Evolutionary conservation across 176 grass and related monocot species (phyloP).

Genomic region (Oryza rufipogon): DNA sequence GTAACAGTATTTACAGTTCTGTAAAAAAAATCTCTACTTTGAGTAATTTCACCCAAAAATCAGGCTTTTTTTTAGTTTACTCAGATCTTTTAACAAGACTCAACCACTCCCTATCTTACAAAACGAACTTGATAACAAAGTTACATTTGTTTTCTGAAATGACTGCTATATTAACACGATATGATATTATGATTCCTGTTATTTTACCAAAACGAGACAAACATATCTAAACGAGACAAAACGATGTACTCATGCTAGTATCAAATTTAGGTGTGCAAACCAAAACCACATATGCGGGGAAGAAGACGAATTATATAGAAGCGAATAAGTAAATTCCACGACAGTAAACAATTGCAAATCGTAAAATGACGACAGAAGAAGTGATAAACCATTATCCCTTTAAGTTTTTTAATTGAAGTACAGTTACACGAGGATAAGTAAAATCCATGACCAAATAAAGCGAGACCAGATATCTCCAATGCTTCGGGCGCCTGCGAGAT

Average conservation of each 20-base stretch:
- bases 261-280: neutral
- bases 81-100: too few relatives aligned
- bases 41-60: neutral
- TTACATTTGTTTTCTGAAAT: neutral
- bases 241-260: too few relatives aligned
- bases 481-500: neutral
- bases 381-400: neutral
- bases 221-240: too few relatives aligned
- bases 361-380: neutral
- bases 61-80: too few relatives aligned
- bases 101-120: too few relatives aligned
- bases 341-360: neutral
- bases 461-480: slow-evolving; percentile 35
- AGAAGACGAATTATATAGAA: neutral
- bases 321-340: neutral
- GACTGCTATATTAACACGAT: neutral
- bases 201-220: too few relatives aligned
- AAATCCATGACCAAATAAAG: slow-evolving; percentile 20
- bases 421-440: slow-evolving; percentile 37
- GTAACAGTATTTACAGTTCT: too few relatives aligned
- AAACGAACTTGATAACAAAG: too few relatives aligned
- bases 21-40: neutral
- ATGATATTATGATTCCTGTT: too few relatives aligned
- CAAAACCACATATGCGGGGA: neutral
- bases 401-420: slow-evolving; percentile 11